Conservation (phyloP, 805 yeast genomes). For the Yarrowia sp. region DNA sequence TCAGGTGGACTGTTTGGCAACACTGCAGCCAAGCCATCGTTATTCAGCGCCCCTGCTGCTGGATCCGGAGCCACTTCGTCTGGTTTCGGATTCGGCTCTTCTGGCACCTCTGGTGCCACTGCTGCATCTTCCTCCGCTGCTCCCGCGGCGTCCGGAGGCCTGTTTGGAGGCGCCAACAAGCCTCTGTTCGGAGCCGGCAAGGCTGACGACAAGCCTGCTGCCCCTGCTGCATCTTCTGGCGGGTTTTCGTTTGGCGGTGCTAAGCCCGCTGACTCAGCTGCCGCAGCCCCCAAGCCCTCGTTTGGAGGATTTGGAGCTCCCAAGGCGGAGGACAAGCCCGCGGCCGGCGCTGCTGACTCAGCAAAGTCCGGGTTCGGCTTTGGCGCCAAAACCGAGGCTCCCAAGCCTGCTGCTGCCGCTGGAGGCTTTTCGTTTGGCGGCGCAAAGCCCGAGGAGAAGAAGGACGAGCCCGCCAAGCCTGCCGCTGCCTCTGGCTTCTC, state of each 20-base stretch:
- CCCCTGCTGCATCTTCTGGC: neutral
- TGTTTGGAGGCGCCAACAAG: neutral
- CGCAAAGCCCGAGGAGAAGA: constrained; percentile 26
- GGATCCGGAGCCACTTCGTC: neutral
- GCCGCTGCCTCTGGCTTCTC: constrained; percentile 30
- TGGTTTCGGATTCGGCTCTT: neutral
- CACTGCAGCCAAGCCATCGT: constrained; percentile 24
- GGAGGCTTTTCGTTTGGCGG: constrained; percentile 31
- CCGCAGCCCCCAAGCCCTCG: neutral
- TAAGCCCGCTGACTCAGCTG: neutral
- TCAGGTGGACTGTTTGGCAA: too few relatives aligned
- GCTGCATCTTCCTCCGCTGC: neutral
- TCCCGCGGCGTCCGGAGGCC: neutral
- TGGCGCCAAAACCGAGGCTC: constrained; percentile 28
- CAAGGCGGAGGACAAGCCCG: neutral
- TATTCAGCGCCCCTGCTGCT: neutral
- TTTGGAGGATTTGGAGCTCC: neutral
- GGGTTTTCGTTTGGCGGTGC: constrained; percentile 25
- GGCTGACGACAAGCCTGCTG: neutral
- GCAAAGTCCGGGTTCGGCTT: neutral
- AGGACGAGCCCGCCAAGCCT: constrained; percentile 26
- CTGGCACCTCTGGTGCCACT: neutral
- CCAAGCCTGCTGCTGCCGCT: constrained; percentile 27
- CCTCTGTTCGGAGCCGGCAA: neutral
- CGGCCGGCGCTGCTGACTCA: neutral